Evolutionary conservation across 2,329 filamentous ascomycete genomes (phyloP).

Genomic region (Metarhizium brunneum): DNA sequence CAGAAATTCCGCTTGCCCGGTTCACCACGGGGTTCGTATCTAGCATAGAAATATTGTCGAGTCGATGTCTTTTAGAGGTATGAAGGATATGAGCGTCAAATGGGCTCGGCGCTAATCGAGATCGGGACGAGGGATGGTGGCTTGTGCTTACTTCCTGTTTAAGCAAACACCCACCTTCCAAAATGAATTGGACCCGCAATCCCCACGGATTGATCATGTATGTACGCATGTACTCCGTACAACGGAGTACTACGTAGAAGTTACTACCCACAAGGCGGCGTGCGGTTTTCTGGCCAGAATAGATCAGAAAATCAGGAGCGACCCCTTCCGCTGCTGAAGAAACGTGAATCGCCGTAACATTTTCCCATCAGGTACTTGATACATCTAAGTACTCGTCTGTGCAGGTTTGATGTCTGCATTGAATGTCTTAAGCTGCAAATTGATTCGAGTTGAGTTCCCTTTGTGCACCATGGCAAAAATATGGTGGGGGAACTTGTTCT

Average conservation of each 20-base stretch:
- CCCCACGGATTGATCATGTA: background rate
- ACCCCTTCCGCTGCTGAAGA: background rate
- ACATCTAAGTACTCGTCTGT: no score
- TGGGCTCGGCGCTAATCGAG: background rate
- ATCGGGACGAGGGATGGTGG: background rate
- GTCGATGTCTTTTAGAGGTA: no score
- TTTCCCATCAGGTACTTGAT: no score
- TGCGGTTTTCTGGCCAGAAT: background rate
- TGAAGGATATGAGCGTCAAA: background rate
- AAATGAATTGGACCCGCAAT: background rate
- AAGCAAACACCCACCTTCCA: background rate
- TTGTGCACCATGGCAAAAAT: background rate
- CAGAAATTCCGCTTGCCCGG: no score
- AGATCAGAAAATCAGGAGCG: no score
- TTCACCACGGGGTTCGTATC: background rate
- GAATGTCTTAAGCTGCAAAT: background rate
- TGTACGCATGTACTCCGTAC: no score
- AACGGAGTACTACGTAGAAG: no score
- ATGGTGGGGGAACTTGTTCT: no score
- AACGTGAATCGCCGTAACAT: background rate
- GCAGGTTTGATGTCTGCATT: background rate
- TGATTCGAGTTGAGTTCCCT: background rate
- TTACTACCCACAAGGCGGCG: no score
- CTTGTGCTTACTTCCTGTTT: slow-evolving; percentile 5
- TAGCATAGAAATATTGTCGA: no score